Percentiles rank a stretch among this genome's conserved stretches.
Conservation (phyloP, 2,329 filamentous ascomycete species). For the Whalleya microplaca region DNA sequence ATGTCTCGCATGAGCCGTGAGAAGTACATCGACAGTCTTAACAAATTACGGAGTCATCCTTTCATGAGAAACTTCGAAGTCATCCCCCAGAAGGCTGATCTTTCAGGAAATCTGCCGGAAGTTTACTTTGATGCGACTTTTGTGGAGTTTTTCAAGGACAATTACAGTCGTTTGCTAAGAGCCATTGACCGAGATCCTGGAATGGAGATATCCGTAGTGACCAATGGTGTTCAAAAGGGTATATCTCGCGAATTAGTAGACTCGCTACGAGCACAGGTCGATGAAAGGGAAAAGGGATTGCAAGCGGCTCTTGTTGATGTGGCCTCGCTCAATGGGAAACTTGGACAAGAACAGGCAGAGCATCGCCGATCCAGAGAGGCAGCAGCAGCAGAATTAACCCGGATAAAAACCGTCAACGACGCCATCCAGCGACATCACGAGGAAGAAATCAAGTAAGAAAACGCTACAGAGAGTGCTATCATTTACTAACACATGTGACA, state of each 20-base stretch:
- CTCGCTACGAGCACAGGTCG: constrained; percentile 75
- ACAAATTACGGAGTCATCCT: constrained; percentile 75
- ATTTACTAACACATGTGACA: constrained; percentile 29
- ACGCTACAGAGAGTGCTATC: not conserved
- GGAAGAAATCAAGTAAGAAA: constrained; percentile 60
- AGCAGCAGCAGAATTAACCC: constrained; percentile 53
- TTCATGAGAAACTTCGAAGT: constrained; percentile 90
- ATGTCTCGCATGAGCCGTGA: constrained; percentile 79
- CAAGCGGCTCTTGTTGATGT: constrained; percentile 51
- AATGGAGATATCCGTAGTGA: constrained; percentile 79
- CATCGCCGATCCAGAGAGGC: constrained; percentile 68
- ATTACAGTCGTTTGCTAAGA: constrained; percentile 82
- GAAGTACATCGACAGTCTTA: constrained; percentile 82
- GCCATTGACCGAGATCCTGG: constrained; percentile 91
- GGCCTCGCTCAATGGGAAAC: constrained; percentile 52
- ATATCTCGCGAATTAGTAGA: constrained; percentile 95
- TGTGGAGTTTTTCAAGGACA: constrained; percentile 94
- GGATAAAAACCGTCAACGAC: constrained; percentile 70
- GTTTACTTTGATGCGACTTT: constrained; percentile 87
- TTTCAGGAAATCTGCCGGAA: constrained; percentile 65
- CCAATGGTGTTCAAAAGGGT: constrained; percentile 82
- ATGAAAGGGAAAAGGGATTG: constrained; percentile 66
- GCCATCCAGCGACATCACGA: constrained; percentile 72
- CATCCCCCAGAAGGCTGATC: constrained; percentile 68
- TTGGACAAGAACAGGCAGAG: constrained; percentile 75